Base-by-base conservation (phyloP, 2,329 filamentous ascomycete genomes). In the Sporothrix humicola region DNA sequence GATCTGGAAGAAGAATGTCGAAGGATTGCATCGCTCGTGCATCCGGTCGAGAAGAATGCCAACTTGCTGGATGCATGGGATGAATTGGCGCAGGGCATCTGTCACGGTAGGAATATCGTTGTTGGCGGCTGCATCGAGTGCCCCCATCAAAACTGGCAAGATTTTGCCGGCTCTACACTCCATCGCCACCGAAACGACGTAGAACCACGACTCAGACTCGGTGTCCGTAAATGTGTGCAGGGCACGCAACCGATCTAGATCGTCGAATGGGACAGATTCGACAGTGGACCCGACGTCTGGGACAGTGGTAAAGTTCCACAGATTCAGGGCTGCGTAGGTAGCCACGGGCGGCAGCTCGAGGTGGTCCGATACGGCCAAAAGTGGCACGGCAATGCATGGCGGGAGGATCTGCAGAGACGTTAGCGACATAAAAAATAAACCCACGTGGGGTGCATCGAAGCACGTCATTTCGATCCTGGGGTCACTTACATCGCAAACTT, bases 161-260 rank as follows among this genome's bases (percentile, higher is more conserved):
- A 93, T 89, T 0, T 87, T 85, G 0, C 91, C 94, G 0, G 92
- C 94, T 65, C 90, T 88, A 48, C 93, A 92, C 83, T 98, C 95
- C 80, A 98, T 97, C 20, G 95, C 94, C 0, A 96, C 92, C 0
- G 93, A 97, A 75, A 98, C 76, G 52, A 96, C 86, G 77, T 95
- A 95, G 83, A 98, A 98, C 95, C 95, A 98, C 78, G 94, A 94
- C 82, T 98, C 95, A 77, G 97, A 94, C 69, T 91, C 83, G 8
- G 93, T 96, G 37, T 94, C 95, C 4, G 94, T 98, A 79, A 97
- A 96, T 13, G 95, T 97, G 79, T 92, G 88, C 10, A 95, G 86
- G 0, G 91, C 91, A 23, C 87, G 85, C 12, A 98, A 85, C 69
- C 92, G 90, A 74, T 93, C 88, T 10, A 95, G 84, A 73, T 89